Base-by-base conservation (phyloP, 2,329 filamentous ascomycete species). In the Calycina herbarum region DNA sequence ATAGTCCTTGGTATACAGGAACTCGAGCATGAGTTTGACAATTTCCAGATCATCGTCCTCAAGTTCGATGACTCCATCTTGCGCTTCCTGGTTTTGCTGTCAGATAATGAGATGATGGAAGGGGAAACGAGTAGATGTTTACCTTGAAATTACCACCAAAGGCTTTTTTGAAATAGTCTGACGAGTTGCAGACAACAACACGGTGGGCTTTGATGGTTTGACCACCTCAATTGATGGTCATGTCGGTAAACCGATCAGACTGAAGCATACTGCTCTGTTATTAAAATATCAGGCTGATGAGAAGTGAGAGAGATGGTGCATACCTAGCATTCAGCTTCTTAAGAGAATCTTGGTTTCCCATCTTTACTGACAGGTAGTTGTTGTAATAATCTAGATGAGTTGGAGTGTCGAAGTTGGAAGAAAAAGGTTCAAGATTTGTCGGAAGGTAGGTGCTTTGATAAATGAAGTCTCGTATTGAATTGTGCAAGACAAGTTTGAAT, bases 31-130 rank as follows among this genome's bases (percentile, higher is more conserved):
- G 6, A 48, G 35, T 11, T 56, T 59, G 5, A 68, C 61, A 40
- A 64, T 60, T 3, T 67, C 59, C 3, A 62, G 62, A 2, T 66
- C 62, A 4, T 68, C 59, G 5, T 68, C 67, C 24, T 68, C 59
- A 13, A 17, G 40, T 6, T 5, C 1, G 40, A 42, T 42, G 40
- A 5, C 17, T 15, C 5, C 4, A 5, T 42, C 13, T 17, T 42
- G 15, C 3, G 40, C 13, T 17, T 42, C 40, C 40, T 42, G 13
- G 13, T 42, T 29, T 15, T 15, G 2, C 17, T 5, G 40, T 42
- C 2, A 42, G 40, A n/a, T 15, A n/a, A 42, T 17, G 40, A 42
- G 5, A 17, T 15, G 40, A 5, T 42, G 40, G 11, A 42, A 17
- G 13, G 40, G 40, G 40, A n/a, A 7, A 6, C 15, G 5, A 33